Base-by-base conservation (phyloP, 140 eudicot species). In the Anethum foeniculum region DNA sequence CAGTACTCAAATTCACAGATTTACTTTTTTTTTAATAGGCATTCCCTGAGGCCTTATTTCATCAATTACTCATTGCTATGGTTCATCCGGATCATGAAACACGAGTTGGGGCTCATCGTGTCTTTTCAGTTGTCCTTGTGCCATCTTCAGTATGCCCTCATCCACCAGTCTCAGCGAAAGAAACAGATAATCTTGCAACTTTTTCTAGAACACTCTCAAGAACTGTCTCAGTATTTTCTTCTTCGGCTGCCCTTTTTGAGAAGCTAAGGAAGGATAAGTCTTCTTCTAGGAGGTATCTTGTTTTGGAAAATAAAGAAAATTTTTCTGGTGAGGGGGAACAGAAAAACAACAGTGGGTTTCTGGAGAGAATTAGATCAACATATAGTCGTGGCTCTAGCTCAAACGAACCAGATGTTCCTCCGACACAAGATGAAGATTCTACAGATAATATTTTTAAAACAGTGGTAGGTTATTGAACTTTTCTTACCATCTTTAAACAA, bases 41-140 rank as follows among this genome's bases (percentile, higher is more conserved):
- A 81, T 96, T 96, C 83, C 99, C 99, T 2, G 99, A 96, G 88
- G 90, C 98, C n/a, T 79, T 96, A 75, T 96, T 96, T 86, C 96
- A 96, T 88, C 99, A 93, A 80, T 82, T 96, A 77, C 98, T 96
- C 46, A 95, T 93, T 44, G 99, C 98, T 23, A 96, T 96, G 99
- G 89, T 91, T 79, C 99, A 96, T 79, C 88, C 87, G 73, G 98
- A 96, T 81, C 91, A 93, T 79, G 98, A 96, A 84, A 90, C 99
- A 39, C 86, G 99, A 81, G 83, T 96, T 41, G 97, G 96, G 77
- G 95, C 98, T 77, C 99, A 96, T 73, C 89, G 96, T 69, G 91
- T 96, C 67, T 93, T 96, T 85, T 91, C 99, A 23, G 97, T 96
- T 75, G 98, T 93, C 80, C 99, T 96, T 80, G 99, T 96, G 32